A percentile compares a stretch with the other conserved stretches of the same genome.
Evolutionary conservation across 73 alveolate species (phyloP).

Genomic region (Diophrys sp.): DNA sequence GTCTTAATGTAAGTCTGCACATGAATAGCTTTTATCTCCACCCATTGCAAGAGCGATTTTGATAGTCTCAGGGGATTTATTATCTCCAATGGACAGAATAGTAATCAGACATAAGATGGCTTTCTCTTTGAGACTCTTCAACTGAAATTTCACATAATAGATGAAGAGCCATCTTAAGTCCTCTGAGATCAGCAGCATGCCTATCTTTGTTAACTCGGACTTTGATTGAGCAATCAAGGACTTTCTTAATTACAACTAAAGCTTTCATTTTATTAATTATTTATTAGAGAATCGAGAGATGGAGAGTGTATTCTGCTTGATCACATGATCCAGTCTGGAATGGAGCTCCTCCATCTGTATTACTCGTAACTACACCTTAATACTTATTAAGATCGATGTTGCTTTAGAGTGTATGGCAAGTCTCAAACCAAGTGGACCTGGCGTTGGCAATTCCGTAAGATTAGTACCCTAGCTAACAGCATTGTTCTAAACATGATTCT

Average conservation of each 20-base stretch:
- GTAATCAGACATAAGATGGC: conserved; percentile 62
- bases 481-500: background rate
- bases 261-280: conserved; percentile 82
- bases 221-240: conserved; percentile 67
- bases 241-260: conserved; percentile 81
- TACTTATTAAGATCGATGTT: background rate
- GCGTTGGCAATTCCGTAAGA: background rate
- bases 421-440: background rate
- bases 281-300: too few species aligned
- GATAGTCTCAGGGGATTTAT: conserved; percentile 68
- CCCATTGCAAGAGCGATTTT: conserved; percentile 83
- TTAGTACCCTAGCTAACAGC: background rate
- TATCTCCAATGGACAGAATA: conserved; percentile 76
- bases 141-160: conserved; percentile 91
- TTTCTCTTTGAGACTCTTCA: conserved; percentile 80
- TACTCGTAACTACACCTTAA: background rate
- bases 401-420: background rate
- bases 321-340: background rate
- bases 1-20: conserved; percentile 63
- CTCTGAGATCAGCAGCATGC: conserved; percentile 59
- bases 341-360: background rate
- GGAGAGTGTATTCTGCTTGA: background rate
- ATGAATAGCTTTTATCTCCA: conserved; percentile 82
- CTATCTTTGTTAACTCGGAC: conserved; percentile 76
- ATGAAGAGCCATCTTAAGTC: conserved; percentile 74